A percentile compares a stretch with the other conserved stretches of the same genome.
Conservation (phyloP, 2,329 filamentous ascomycete species). For the Geosmithia morbida region DNA sequence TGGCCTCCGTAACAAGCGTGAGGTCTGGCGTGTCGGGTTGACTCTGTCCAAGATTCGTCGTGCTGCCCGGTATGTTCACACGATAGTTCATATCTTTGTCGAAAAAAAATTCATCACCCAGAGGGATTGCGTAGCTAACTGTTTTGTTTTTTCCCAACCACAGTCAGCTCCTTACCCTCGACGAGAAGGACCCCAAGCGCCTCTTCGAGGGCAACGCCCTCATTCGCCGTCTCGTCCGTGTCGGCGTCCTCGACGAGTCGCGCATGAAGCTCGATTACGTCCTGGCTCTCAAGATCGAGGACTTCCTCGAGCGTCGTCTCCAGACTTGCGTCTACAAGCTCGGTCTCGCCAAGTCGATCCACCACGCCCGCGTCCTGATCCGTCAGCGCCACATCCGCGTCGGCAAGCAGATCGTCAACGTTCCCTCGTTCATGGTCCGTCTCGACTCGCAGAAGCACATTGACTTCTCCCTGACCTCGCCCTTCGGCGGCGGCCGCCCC, state of each 20-base stretch:
- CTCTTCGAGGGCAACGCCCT: constrained; percentile 99
- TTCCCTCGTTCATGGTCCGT: constrained; percentile 98
- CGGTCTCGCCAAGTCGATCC: constrained; percentile 98
- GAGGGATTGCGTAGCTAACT: constrained; percentile 1
- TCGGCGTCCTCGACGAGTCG: constrained; percentile 98
- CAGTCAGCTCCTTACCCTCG: constrained; percentile 98
- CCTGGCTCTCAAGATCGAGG: constrained; percentile 95
- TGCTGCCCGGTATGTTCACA: constrained; percentile 75
- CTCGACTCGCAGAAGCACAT: constrained; percentile 94
- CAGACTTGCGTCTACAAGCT: constrained; percentile 99
- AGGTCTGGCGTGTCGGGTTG: constrained; percentile 99
- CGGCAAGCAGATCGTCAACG: constrained; percentile 99
- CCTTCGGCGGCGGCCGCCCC: constrained; percentile 51
- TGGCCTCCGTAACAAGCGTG: constrained; percentile 99
- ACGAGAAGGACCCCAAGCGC: constrained; percentile 99
- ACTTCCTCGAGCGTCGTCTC: constrained; percentile 99
- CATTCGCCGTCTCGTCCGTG: constrained; percentile 98
- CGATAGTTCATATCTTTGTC: neutral
- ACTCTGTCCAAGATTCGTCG: constrained; percentile 99
- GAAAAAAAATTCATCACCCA: neutral
- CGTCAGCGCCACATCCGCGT: constrained; percentile 99
- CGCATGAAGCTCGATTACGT: constrained; percentile 99
- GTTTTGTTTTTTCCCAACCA: neutral
- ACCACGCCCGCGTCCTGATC: constrained; percentile 99
- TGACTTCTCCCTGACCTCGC: constrained; percentile 5